Conservation (phyloP, 2,329 filamentous ascomycete genomes). For the Penicillium sp. region DNA sequence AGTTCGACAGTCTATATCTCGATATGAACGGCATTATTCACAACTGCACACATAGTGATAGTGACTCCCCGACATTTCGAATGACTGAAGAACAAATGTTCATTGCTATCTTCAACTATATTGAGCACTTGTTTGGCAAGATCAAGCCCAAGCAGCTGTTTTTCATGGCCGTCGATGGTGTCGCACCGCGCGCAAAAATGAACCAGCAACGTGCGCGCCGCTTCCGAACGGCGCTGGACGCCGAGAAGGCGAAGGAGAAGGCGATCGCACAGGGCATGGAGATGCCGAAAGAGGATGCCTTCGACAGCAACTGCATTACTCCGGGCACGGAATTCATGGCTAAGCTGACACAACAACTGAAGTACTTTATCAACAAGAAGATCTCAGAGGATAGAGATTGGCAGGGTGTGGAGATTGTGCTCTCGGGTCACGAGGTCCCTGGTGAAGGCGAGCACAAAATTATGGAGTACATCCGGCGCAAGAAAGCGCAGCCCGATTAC, state of each 20-base stretch:
- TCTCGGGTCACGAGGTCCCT: conserved; percentile 95
- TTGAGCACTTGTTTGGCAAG: conserved; percentile 96
- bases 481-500: conserved; percentile 91
- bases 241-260: conserved; percentile 84
- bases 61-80: conserved; percentile 83
- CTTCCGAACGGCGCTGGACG: conserved; percentile 90
- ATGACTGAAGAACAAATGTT: conserved; percentile 99
- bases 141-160: conserved; percentile 98
- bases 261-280: conserved; percentile 83
- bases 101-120: conserved; percentile 99
- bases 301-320: conserved; percentile 99
- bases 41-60: conserved; percentile 97
- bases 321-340: conserved; percentile 97
- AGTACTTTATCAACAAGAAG: conserved; percentile 99
- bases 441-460: conserved; percentile 99
- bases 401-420: conserved; percentile 92
- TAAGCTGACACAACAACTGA: conserved; percentile 85
- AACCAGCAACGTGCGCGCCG: conserved; percentile 95
- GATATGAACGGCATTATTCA: conserved; percentile 99
- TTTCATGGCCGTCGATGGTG: conserved; percentile 99
- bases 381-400: conserved; percentile 94
- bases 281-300: conserved; percentile 90
- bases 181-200: conserved; percentile 98
- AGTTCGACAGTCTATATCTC: conserved; percentile 91
- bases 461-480: conserved; percentile 99